Percentiles rank a stretch among this genome's conserved stretches.
phyloP scores from a whole-genome alignment of 495 filamentous ascomycete genomes.

The Penicillium daleae region DNA sequence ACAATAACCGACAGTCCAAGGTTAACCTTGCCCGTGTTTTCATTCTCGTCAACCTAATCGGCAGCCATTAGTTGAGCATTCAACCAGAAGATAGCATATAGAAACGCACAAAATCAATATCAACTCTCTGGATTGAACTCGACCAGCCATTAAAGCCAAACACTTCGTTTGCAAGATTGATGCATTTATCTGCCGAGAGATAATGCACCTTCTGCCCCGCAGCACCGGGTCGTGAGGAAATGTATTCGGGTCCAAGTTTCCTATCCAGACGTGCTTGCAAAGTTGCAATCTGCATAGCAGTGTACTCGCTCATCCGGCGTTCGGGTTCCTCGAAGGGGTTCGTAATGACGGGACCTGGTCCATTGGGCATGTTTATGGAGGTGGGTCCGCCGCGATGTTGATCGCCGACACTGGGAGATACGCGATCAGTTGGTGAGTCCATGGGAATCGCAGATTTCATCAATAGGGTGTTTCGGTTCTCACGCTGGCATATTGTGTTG shows the following conservation, averaged over 20 bases:
- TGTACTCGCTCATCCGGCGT: conserved; percentile 74
- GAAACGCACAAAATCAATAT: conserved; percentile 80
- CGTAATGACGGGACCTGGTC: conserved; percentile 35
- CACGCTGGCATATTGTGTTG: conserved; percentile 49
- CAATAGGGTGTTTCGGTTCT: conserved; percentile 20
- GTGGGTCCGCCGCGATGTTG: conserved; percentile 62
- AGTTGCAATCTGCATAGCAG: conserved; percentile 86
- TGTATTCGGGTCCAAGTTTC: conserved; percentile 95
- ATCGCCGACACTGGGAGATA: conserved; percentile 68
- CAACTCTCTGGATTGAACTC: conserved; percentile 81
- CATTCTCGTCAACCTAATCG: conserved; percentile 63
- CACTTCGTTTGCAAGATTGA: conserved; percentile 94
- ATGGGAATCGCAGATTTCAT: background rate
- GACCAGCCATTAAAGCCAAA: conserved; percentile 99
- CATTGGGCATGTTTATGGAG: conserved; percentile 45
- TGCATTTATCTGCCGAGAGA: conserved; percentile 88
- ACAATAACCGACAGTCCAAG: conserved; percentile 87
- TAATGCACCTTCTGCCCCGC: conserved; percentile 87
- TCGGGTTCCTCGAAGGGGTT: conserved; percentile 81
- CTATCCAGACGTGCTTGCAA: conserved; percentile 84
- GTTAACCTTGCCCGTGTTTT: conserved; percentile 67
- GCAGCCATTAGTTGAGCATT: conserved; percentile 23
- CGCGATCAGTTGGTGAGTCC: conserved; percentile 32
- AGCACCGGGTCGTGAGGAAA: conserved; percentile 80
- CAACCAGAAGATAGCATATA: background rate